Evolutionary conservation across 2,329 filamentous ascomycete species (phyloP).

Genomic region (Acarospora socialis): DNA sequence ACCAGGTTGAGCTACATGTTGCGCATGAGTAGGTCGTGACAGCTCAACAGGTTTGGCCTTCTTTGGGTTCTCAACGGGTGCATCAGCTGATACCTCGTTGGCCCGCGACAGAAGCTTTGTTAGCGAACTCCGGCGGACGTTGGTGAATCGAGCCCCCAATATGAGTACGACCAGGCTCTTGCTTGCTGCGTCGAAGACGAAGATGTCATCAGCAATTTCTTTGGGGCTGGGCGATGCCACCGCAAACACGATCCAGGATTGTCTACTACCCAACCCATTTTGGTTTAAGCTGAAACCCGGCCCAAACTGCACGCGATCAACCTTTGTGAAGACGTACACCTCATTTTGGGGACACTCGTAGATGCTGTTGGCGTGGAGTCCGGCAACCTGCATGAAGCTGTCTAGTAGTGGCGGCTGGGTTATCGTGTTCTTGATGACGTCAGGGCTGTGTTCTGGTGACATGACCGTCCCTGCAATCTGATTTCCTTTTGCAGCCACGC

Average conservation of each 20-base stretch:
- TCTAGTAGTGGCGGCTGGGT: slow-evolving; percentile 7
- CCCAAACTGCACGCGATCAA: slow-evolving; percentile 1
- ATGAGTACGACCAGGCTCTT: no score
- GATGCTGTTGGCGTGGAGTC: slow-evolving; percentile 12
- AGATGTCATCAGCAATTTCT: background rate
- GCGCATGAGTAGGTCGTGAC: background rate
- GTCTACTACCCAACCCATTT: background rate
- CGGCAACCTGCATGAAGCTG: slow-evolving; percentile 12
- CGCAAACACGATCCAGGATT: background rate
- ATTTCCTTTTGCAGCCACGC: slow-evolving; percentile 1
- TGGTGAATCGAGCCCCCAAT: slow-evolving; percentile 3
- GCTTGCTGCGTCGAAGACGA: background rate
- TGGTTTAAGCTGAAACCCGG: background rate
- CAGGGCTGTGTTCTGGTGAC: background rate
- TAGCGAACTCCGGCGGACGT: background rate
- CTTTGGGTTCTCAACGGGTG: background rate
- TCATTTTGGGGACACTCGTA: background rate
- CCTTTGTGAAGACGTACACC: slow-evolving; percentile 4
- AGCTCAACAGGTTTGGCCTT: background rate
- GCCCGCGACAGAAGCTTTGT: background rate
- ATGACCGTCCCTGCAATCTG: slow-evolving; percentile 4
- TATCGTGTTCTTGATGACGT: background rate
- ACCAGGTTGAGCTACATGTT: background rate
- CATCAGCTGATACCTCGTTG: no score
- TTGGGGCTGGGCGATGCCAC: background rate